Evolutionary conservation across 108 stramenopile genomes (phyloP), one percentile per base, ranked within the genome.

Genomic region (Cyclotella cryptica): DNA sequence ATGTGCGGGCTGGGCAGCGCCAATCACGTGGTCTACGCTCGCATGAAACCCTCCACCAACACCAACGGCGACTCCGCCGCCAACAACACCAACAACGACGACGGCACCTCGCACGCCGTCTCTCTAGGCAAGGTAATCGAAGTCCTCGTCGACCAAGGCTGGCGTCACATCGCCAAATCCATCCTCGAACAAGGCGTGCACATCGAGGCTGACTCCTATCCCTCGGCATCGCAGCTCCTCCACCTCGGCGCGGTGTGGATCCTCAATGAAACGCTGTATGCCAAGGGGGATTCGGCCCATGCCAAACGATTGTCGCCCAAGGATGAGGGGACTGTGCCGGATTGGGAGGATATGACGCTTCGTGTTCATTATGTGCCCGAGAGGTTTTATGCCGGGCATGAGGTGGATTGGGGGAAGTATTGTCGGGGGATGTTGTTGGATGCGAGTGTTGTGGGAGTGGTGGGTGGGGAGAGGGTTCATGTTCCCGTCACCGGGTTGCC

Each of bases 301-400:
- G 84, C 84, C 19, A 66, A 71, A 10, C 68, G 84, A 19, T 63
- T 85, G 6, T 47, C 75, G 10, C 27, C 42, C 11, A 72, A 76
- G 47, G 84, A 85, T 44, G 84, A 64, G 55, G 45, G 42, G 53
- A 66, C 68, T 0, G 68, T 67, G 19, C 84, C 84, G 1, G 66
- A 76, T 14, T 85, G 84, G 84, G 65, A 72, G 61, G 79, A 85
- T 78, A 81, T 85, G 80, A 85, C 84, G 13, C 57, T 85, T 19
- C 35, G 84, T 12, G 84, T 85, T 19, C 77, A 82, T 70, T 82
- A 79, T 54, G 77, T 82, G 7, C 81, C 81, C 9, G 81, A 85
- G 27, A 24, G 85, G 41, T 85, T 82, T 63, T 52, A 65, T 58
- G 80, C 67, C 39, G 77, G 55, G 51, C 47, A 79, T 63, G 85